Conservation (phyloP, 768 basidiomycete species). For the Paxillus involutus region DNA sequence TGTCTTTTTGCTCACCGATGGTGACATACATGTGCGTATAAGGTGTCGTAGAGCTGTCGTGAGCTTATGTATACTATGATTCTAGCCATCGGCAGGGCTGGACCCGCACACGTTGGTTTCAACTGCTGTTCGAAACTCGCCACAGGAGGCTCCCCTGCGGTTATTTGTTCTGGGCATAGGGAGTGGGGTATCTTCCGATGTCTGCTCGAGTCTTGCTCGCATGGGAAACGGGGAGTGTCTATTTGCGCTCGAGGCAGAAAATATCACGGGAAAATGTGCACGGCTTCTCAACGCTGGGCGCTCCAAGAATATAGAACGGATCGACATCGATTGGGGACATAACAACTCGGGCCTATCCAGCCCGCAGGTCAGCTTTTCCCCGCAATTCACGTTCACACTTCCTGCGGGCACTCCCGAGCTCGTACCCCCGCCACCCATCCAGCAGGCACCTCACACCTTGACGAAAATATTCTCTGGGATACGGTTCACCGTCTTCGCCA, state of each 20-base stretch:
- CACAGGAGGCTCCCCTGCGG: conserved; percentile 36
- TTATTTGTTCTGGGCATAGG: conserved; percentile 65
- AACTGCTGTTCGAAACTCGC: conserved; percentile 33
- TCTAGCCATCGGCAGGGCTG: conserved; percentile 15
- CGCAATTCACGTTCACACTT: conserved; percentile 17
- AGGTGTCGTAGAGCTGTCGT: background rate
- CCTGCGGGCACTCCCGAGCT: conserved; percentile 21
- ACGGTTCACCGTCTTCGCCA: conserved; percentile 35
- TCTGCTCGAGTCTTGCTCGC: conserved; percentile 54
- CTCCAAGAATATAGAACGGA: conserved; percentile 43
- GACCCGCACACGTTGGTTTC: conserved; percentile 19
- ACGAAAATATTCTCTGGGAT: conserved; percentile 32
- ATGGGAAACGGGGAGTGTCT: conserved; percentile 52
- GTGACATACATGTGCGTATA: conserved; percentile 36
- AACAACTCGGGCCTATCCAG: background rate
- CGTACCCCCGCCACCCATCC: conserved; percentile 34
- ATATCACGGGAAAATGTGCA: conserved; percentile 48
- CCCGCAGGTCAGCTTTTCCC: background rate
- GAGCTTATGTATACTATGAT: background rate
- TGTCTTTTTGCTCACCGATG: conserved; percentile 62
- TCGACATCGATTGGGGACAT: conserved; percentile 50
- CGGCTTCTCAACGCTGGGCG: conserved; percentile 51
- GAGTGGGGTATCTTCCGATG: conserved; percentile 43
- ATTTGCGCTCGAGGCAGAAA: conserved; percentile 45
- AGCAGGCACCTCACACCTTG: conserved; percentile 33